Conservation (phyloP, 495 filamentous ascomycete species). For the Lophiostoma macrostomum region DNA sequence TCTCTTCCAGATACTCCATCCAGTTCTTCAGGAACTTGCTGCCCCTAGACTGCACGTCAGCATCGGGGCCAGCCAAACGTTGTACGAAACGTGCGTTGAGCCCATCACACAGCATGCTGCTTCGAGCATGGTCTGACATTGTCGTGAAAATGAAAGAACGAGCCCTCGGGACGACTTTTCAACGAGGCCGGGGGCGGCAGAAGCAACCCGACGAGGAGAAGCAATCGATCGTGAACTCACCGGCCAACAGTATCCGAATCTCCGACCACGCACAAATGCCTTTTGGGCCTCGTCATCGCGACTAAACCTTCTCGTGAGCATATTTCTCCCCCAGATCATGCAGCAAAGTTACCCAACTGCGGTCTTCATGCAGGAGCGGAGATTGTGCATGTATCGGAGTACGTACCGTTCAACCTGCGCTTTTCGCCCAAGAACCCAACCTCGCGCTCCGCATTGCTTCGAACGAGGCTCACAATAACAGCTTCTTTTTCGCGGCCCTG, state of each 20-base stretch:
- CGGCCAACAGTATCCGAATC: slow-evolving; percentile 87
- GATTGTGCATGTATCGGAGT: slow-evolving; percentile 4
- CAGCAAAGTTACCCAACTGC: too few relatives aligned
- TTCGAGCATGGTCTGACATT: too few relatives aligned
- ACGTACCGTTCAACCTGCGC: slow-evolving; percentile 80
- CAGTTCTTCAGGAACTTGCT: slow-evolving; percentile 80
- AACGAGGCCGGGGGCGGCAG: background rate
- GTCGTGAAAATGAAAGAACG: slow-evolving; percentile 6
- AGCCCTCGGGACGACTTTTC: background rate
- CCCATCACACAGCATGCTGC: slow-evolving; percentile 11
- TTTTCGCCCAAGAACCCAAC: slow-evolving; percentile 96
- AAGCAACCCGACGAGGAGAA: background rate
- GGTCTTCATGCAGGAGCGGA: slow-evolving; percentile 4
- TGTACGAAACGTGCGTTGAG: background rate
- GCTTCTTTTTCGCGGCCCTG: slow-evolving; percentile 97
- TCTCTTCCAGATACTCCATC: slow-evolving; percentile 84
- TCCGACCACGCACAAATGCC: slow-evolving; percentile 86
- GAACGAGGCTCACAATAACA: slow-evolving; percentile 83
- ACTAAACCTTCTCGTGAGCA: slow-evolving; percentile 52
- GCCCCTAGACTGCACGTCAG: slow-evolving; percentile 49
- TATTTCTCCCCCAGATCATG: too few relatives aligned
- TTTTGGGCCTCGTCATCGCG: slow-evolving; percentile 90
- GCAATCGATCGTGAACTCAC: slow-evolving; percentile 50
- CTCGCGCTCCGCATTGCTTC: slow-evolving; percentile 81
- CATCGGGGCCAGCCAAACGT: slow-evolving; percentile 14